Evolutionary conservation across 768 basidiomycete genomes (phyloP).

Genomic region (Xerocomus spinulosus): DNA sequence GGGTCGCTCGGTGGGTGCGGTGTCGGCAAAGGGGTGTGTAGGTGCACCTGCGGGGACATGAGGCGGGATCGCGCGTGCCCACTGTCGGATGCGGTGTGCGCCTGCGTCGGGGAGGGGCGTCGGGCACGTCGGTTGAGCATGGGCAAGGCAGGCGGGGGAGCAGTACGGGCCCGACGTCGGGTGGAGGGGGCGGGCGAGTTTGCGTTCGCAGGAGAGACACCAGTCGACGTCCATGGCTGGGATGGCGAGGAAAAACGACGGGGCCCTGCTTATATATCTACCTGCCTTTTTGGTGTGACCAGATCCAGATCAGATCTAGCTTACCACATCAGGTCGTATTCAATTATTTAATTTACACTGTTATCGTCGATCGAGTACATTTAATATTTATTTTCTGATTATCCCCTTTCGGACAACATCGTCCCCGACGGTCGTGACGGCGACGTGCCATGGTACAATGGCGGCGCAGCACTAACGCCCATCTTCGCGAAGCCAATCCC

Average conservation of each 20-base stretch:
- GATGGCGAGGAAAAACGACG: background rate
- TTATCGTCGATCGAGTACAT: conserved; percentile 35
- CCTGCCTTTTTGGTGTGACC: conserved; percentile 18
- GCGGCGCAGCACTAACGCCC: conserved; percentile 21
- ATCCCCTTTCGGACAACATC: background rate
- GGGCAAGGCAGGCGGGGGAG: conserved; percentile 41
- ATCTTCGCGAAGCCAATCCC: conserved; percentile 10
- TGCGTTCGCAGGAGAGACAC: conserved; percentile 63
- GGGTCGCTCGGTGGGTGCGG: conserved; percentile 10
- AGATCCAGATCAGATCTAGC: conserved; percentile 25
- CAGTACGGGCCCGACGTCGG: conserved; percentile 45
- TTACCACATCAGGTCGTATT: conserved; percentile 20
- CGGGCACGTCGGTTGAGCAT: conserved; percentile 36
- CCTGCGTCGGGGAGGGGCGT: conserved; percentile 1
- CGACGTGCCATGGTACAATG: conserved; percentile 5
- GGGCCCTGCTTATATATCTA: conserved; percentile 29
- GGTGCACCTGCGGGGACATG: conserved; percentile 32
- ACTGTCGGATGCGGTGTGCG: conserved; percentile 21
- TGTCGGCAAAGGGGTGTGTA: conserved; percentile 24
- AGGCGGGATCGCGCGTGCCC: conserved; percentile 30
- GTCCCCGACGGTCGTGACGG: conserved; percentile 9
- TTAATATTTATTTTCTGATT: conserved; percentile 8
- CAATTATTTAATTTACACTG: conserved; percentile 32
- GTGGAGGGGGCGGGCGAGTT: conserved; percentile 42
- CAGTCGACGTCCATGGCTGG: conserved; percentile 59